Conservation (phyloP, 2,329 filamentous ascomycete species). For the Aureobasidium melanogenum region DNA sequence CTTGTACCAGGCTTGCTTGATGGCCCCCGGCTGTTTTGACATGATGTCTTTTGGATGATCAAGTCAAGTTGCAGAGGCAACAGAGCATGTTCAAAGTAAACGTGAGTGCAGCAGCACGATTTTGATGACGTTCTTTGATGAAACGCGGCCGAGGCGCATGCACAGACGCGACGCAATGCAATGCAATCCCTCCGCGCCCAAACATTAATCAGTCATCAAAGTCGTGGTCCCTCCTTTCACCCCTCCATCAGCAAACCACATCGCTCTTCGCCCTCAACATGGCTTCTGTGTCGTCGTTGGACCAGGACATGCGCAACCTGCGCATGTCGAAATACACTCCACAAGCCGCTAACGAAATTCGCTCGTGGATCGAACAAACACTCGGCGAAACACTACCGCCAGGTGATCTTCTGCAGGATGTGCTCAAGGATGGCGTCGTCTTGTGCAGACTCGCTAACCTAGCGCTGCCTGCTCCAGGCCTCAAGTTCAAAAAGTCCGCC, state of each 20-base stretch:
- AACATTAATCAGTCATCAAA: constrained; percentile 4
- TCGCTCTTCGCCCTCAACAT: constrained; percentile 40
- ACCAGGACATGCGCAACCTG: constrained; percentile 90
- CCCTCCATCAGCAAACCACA: not conserved
- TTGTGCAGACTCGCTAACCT: constrained; percentile 89
- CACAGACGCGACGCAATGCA: not conserved
- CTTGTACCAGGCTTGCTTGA: constrained; percentile 46
- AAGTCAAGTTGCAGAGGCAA: not conserved
- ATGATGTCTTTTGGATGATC: constrained; percentile 20
- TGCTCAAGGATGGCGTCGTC: constrained; percentile 81
- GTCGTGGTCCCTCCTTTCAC: not conserved
- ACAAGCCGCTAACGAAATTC: constrained; percentile 75
- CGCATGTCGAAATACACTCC: constrained; percentile 91
- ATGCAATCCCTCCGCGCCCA: not conserved
- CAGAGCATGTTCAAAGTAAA: not conserved
- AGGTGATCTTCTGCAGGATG: constrained; percentile 68
- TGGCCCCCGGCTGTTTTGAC: constrained; percentile 28
- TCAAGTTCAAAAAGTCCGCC: constrained; percentile 81
- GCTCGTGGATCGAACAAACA: constrained; percentile 74
- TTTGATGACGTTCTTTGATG: constrained; percentile 6
- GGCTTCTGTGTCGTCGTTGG: constrained; percentile 88
- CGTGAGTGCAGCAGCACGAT: not conserved
- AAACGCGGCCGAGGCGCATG: constrained; percentile 5
- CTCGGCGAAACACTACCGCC: constrained; percentile 64
- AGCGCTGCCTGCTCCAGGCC: constrained; percentile 62